Evolutionary conservation across 2,329 filamentous ascomycete species (phyloP).

Genomic region (Bipolaris bicolor): DNA sequence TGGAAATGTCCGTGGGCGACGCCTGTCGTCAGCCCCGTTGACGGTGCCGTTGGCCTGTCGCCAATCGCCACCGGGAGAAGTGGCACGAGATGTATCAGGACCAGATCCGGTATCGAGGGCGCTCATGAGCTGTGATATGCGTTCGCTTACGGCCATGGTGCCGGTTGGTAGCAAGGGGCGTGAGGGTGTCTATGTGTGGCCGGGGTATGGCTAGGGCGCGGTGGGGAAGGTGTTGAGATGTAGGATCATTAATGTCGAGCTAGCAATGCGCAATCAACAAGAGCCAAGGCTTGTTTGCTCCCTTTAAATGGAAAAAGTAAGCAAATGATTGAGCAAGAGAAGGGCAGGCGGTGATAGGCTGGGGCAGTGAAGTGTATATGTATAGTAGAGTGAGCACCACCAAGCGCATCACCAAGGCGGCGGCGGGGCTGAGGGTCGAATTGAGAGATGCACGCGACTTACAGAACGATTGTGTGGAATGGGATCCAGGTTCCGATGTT

Average conservation of each 20-base stretch:
- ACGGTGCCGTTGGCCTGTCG: constrained; percentile 58
- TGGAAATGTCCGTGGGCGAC: constrained; percentile 82
- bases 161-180: constrained; percentile 11
- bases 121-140: constrained; percentile 52
- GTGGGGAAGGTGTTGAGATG: constrained; percentile 16
- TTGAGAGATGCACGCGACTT: constrained; percentile 14
- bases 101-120: constrained; percentile 51
- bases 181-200: constrained; percentile 20
- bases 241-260: constrained; percentile 36
- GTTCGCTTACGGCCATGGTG: constrained; percentile 49
- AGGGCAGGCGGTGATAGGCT: neutral
- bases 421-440: constrained; percentile 6
- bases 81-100: constrained; percentile 81
- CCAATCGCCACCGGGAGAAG: constrained; percentile 75
- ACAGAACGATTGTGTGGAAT: constrained; percentile 15
- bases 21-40: constrained; percentile 61
- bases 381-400: constrained; percentile 10
- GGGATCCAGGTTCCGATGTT: neutral
- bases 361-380: constrained; percentile 10
- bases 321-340: constrained; percentile 19
- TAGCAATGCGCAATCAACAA: constrained; percentile 20
- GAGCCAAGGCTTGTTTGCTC: constrained; percentile 11
- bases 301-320: constrained; percentile 21
- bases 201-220: constrained; percentile 22
- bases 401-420: neutral